Evolutionary conservation across 148 eudicot species (phyloP), one percentile per base, ranked within the genome.

Genomic region (Cornus suecica): DNA sequence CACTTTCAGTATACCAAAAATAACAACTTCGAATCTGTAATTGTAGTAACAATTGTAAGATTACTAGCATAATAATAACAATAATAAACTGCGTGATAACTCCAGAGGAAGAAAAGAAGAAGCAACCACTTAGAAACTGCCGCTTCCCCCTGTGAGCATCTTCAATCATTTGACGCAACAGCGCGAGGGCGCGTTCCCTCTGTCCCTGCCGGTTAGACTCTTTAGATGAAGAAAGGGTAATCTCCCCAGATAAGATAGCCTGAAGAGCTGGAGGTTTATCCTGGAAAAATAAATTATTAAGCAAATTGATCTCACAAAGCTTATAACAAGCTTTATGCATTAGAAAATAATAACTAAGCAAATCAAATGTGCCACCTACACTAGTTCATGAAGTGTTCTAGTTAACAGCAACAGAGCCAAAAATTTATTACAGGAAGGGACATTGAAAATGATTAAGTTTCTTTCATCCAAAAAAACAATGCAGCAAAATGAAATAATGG

Each of bases 61-160:
- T 37, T 37, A 37, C 9, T 37, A 37, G 13, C 20, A 48, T 11
- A 48, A 48, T 11, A 14, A 48, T 11, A 18, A 13, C 24, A 58
- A 58, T 16, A n/a, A 58, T 22, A 1, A 58, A 58, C 62, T 1
- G 62, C 20, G 22, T 25, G 7, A 58, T 58, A 65, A 34, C 25
- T 66, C 67, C 10, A 31, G 25, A 45, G 32, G 45, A 41, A 28
- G 22, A 72, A 79, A 56, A 61, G 62, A 75, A 61, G 23, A 62
- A 6, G 14, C 61, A 80, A 93, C 99, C 99, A 77, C 97, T 95
- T 65, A 95, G 88, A 89, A 95, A 95, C 81, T 95, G 99, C 24
- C 97, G 86, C 83, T 95, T 95, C 66, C 97, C 99, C 90, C 75
- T 84, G 80, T 93, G 94, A 84, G 99, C 99, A 92, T 95, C 99